Evolutionary conservation across 225 moss, liverwort and hornwort genomes (phyloP).

Genomic region (Polytrichum formosum): DNA sequence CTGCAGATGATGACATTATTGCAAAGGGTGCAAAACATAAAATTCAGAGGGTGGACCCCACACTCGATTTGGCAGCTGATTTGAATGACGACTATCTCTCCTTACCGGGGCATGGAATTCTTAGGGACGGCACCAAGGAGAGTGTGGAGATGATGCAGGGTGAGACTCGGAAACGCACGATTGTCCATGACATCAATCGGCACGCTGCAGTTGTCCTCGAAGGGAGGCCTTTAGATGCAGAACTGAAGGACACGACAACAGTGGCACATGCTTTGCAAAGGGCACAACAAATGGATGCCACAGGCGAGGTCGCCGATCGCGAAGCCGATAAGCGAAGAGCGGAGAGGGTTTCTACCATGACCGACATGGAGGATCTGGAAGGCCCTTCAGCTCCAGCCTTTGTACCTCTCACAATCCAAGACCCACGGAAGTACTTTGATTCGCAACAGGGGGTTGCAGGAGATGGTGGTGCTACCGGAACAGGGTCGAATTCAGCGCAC

Average conservation of each 20-base stretch:
- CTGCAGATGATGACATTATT: constrained; percentile 84
- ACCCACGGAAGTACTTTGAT: constrained; percentile 92
- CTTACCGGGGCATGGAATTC: constrained; percentile 77
- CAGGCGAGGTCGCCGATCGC: constrained; percentile 34
- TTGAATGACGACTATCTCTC: constrained; percentile 87
- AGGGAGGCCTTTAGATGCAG: constrained; percentile 64
- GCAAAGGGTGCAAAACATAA: constrained; percentile 42
- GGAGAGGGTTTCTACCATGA: constrained; percentile 76
- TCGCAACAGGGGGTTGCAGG: constrained; percentile 53
- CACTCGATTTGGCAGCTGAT: constrained; percentile 91
- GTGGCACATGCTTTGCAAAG: constrained; percentile 82
- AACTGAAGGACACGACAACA: constrained; percentile 63
- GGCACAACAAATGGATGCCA: constrained; percentile 50
- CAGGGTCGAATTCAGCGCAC: neutral
- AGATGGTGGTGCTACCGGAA: constrained; percentile 24
- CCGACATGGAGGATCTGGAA: constrained; percentile 85
- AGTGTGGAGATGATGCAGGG: constrained; percentile 48
- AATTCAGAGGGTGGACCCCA: constrained; percentile 80
- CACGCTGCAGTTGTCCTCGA: constrained; percentile 96
- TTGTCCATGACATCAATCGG: constrained; percentile 89
- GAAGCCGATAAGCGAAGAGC: constrained; percentile 62
- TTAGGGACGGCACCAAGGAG: constrained; percentile 87
- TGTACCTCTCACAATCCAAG: constrained; percentile 87
- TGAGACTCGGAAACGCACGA: constrained; percentile 62
- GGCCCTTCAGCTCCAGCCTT: constrained; percentile 55